Evolutionary conservation across 2,329 filamentous ascomycete species (phyloP), one percentile per base, ranked within the genome.

Genomic region (Coniochaeta pulveracea): DNA sequence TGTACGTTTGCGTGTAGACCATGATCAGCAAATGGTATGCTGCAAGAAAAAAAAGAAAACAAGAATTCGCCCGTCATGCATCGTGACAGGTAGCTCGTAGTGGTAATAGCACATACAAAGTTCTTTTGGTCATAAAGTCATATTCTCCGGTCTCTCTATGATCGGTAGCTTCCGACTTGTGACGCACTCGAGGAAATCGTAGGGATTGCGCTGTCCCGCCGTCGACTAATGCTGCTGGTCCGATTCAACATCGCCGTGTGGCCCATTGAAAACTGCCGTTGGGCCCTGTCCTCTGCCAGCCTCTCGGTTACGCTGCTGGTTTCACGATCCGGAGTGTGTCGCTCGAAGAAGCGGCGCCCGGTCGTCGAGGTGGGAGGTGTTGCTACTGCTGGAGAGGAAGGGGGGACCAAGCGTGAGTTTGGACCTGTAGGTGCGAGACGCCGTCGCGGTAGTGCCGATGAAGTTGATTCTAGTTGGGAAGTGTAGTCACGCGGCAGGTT

Each of bases 391-490:
- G 61, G 54, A 11, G 55, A 52, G 3, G 51, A 43, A 3, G 63
- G 56, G 5, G 55, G 48, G 3, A 58, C 53, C 7, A 72, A 46
- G 17, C 69, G 62, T 33, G 65, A 64, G 36, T 60, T 60, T 26
- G 68, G 47, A 15, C 59, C 62, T 0, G 69, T 64, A 6, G 66
- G 59, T 11, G 61, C 60, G 32, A 74, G 55, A 14, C 72, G 63
- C 33, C 72, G 63, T 26, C 71, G 63, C 5, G 70, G 69, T 11
- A 76, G 51, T 10, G 60, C 59, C 3, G 66, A 64, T 16, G 63
- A 60, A 23, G 55, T 46, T 9, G 17, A 22, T 31, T 19, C 28
- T 31, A 19, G 5, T 21, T 64, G 52, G 15, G 52, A 46, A 18
- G 48, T 47, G 43, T 56, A 62, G 19, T 67, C 63, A 26, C 63